Evolutionary conservation across 2,329 filamentous ascomycete genomes (phyloP).

Genomic region (Mollisia scopiformis): DNA sequence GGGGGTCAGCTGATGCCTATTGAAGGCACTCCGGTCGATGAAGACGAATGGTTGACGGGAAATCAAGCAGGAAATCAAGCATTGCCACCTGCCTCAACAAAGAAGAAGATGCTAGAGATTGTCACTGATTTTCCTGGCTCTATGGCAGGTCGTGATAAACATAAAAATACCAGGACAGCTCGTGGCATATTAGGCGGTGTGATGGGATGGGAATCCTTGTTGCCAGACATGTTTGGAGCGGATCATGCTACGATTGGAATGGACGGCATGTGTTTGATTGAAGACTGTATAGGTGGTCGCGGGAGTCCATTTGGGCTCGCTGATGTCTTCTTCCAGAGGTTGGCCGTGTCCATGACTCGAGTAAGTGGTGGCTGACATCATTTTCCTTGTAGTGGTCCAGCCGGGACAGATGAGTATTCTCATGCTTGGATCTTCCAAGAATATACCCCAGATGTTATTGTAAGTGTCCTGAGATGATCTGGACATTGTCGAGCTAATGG

Average conservation of each 20-base stretch:
- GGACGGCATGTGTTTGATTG: slow-evolving; percentile 40
- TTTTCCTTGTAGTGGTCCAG: slow-evolving; percentile 22
- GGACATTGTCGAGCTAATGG: background rate
- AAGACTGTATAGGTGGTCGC: slow-evolving; percentile 37
- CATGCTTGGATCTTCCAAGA: slow-evolving; percentile 40
- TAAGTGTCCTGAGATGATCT: slow-evolving; percentile 11
- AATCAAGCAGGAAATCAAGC: background rate
- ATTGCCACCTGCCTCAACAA: background rate
- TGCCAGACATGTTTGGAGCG: slow-evolving; percentile 40
- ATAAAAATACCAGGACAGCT: slow-evolving; percentile 12
- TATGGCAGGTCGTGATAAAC: slow-evolving; percentile 16
- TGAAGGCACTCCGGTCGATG: background rate
- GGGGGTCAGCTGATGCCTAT: slow-evolving; percentile 23
- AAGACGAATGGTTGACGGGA: background rate
- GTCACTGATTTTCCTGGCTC: slow-evolving; percentile 36
- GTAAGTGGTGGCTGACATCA: slow-evolving; percentile 9
- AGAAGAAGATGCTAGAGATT: slow-evolving; percentile 34
- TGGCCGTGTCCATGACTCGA: background rate
- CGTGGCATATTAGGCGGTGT: slow-evolving; percentile 28
- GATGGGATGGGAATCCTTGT: slow-evolving; percentile 40
- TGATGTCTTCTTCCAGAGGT: slow-evolving; percentile 35
- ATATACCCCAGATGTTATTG: slow-evolving; percentile 40
- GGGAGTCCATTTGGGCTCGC: slow-evolving; percentile 32
- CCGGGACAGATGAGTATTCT: slow-evolving; percentile 35
- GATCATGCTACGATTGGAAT: slow-evolving; percentile 38